phyloP scores from a whole-genome alignment of 2,329 filamentous ascomycete species.

The Curvularia spicifera region DNA sequence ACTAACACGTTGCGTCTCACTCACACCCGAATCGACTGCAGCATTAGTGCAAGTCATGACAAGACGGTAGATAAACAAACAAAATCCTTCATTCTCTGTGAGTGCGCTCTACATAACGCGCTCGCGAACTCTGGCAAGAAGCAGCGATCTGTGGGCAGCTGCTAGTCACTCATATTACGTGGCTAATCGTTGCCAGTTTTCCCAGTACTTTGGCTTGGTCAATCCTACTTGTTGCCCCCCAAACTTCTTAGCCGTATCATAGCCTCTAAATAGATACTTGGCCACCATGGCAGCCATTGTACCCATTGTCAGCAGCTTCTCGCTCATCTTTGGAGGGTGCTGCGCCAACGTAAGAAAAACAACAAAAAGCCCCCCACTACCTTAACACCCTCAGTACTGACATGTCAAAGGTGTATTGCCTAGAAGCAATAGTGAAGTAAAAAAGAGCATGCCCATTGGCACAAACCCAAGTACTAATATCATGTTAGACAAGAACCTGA shows the following conservation, averaged over 20 bases:
- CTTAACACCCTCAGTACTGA: slow-evolving; percentile 14
- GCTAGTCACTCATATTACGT: slow-evolving; percentile 6
- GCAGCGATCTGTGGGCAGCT: slow-evolving; percentile 3
- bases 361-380: not conserved
- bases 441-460: slow-evolving; percentile 48
- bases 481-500: slow-evolving; percentile 74
- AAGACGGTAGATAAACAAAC: not conserved
- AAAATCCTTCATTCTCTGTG: not conserved
- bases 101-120: slow-evolving; percentile 1
- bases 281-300: slow-evolving; percentile 44
- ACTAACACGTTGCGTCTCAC: slow-evolving; percentile 41
- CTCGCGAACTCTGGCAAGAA: not conserved
- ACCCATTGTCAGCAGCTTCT: slow-evolving; percentile 65
- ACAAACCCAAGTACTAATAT: slow-evolving; percentile 21
- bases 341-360: slow-evolving; percentile 78
- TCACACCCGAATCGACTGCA: slow-evolving; percentile 7
- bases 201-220: not conserved
- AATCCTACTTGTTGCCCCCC: not conserved
- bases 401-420: slow-evolving; percentile 77
- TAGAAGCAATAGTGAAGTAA: slow-evolving; percentile 94
- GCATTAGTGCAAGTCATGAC: slow-evolving; percentile 19
- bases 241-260: not conserved
- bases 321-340: slow-evolving; percentile 92
- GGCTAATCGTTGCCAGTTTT: slow-evolving; percentile 12
- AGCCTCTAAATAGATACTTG: not conserved